These are phyloP conservation scores for Exophiala dermatitidis DNA, from an alignment of 2,329 filamentous ascomycete species.

Conservation along the genomic window DNA sequence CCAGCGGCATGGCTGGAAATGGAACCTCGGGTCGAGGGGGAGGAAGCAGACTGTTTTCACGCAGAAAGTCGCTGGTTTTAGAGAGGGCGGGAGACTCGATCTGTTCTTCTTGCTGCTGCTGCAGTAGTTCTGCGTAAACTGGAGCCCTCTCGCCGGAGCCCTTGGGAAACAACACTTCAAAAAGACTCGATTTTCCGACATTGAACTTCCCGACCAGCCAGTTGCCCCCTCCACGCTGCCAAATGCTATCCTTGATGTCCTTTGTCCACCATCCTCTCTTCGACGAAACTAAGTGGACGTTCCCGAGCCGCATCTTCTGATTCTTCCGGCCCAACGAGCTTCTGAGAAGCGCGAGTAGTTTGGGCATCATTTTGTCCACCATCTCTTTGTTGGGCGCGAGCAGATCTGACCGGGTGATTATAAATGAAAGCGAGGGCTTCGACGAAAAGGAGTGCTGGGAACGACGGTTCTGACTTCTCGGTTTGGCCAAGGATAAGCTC, in stretches of 20 bases:
- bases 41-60: conserved; percentile 57
- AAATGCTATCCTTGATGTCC: conserved; percentile 77
- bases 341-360: conserved; percentile 68
- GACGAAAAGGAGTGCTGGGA: conserved; percentile 37
- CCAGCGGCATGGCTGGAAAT: conserved; percentile 77
- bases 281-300: conserved; percentile 78
- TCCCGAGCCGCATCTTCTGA: conserved; percentile 71
- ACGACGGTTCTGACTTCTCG: conserved; percentile 74
- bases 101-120: conserved; percentile 25
- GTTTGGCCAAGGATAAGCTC: conserved; percentile 61
- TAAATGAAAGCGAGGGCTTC: conserved; percentile 64
- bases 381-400: conserved; percentile 76
- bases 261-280: conserved; percentile 87
- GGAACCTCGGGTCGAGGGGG: conserved; percentile 64
- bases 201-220: conserved; percentile 99
- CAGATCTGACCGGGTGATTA: conserved; percentile 83
- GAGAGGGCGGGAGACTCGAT: conserved; percentile 15
- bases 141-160: conserved; percentile 47
- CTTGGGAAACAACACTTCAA: conserved; percentile 82
- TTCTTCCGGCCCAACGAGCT: conserved; percentile 64
- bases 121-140: conserved; percentile 30
- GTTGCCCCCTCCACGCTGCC: conserved; percentile 70
- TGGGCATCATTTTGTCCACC: conserved; percentile 80
- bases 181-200: conserved; percentile 90
- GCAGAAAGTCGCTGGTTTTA: conserved; percentile 17